These are phyloP conservation scores for Podospora bellae-mahoneyi DNA, from an alignment of 495 filamentous ascomycete species.

Conservation along the genomic window DNA sequence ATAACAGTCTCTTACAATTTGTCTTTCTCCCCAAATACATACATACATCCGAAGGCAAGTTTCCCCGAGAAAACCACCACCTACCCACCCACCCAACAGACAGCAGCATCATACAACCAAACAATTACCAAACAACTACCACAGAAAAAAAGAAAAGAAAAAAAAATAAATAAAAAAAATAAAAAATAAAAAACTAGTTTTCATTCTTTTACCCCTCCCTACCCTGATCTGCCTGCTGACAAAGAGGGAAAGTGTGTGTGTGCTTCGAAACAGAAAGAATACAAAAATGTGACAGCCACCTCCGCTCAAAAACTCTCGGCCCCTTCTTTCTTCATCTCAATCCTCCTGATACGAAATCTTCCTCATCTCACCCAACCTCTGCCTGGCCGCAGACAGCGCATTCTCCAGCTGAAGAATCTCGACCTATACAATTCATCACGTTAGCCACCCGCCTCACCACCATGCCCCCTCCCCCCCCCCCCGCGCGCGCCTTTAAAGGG, in stretches of 20 bases:
- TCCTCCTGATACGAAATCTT: constrained; percentile 97
- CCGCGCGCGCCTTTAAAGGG: neutral
- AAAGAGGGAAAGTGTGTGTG: neutral
- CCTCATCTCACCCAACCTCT: constrained; percentile 92
- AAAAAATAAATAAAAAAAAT: no score
- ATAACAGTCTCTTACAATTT: neutral
- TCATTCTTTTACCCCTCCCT: neutral
- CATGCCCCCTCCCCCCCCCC: no score
- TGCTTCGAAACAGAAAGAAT: neutral
- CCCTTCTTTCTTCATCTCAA: constrained; percentile 13
- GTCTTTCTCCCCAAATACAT: neutral
- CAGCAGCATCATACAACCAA: neutral
- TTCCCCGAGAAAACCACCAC: neutral
- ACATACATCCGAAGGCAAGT: neutral
- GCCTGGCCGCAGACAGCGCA: constrained; percentile 70
- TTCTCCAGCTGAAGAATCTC: constrained; percentile 97
- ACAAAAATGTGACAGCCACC: neutral
- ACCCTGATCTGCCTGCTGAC: neutral
- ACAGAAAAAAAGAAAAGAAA: no score
- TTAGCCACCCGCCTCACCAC: neutral
- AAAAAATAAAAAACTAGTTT: neutral
- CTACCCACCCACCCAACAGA: neutral
- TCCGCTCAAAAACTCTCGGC: neutral
- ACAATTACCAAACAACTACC: no score
- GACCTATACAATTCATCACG: constrained; percentile 56